Evolutionary conservation across 352 stramenopile genomes (phyloP).

Genomic region (Saprolegnia parasitica): DNA sequence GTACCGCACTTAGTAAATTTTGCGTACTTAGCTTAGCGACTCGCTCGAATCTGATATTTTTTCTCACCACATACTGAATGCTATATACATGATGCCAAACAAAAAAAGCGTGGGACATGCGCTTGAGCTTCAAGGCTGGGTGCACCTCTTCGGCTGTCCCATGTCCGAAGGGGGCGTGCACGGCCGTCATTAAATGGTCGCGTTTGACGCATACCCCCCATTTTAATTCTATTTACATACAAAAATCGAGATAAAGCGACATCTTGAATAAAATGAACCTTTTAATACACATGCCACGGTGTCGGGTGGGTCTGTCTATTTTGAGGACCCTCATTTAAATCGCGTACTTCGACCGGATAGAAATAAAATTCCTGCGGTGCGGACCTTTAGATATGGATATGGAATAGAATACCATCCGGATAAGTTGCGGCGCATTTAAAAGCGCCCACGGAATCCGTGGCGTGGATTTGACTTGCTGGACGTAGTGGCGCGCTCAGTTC

Average conservation of each 20-base stretch:
- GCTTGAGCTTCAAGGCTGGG: constrained; percentile 5
- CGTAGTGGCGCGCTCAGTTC: background rate
- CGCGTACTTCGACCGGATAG: background rate
- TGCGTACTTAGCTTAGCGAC: background rate
- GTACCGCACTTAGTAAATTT: too few relatives aligned
- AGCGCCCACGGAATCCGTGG: too few relatives aligned
- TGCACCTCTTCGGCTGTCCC: constrained; percentile 11
- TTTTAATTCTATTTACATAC: background rate
- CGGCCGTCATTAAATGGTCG: background rate
- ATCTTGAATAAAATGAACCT: too few relatives aligned
- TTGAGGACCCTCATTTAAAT: background rate
- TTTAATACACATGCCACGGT: too few relatives aligned
- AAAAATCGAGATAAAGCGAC: background rate
- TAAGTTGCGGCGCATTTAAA: constrained; percentile 31
- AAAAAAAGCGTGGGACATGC: constrained; percentile 1
- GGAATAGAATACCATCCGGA: constrained; percentile 33
- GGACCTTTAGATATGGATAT: constrained; percentile 12
- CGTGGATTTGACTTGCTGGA: background rate
- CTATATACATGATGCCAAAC: background rate
- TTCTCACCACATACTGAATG: background rate
- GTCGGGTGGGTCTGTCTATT: background rate
- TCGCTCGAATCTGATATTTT: background rate
- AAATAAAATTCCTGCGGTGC: constrained; percentile 6
- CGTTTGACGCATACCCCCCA: background rate
- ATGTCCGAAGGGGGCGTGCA: background rate